A percentile compares a stretch with the other conserved stretches of the same genome.
phyloP scores from a whole-genome alignment of 176 grass and related monocot species.

The Rhynchospora breviuscula region DNA sequence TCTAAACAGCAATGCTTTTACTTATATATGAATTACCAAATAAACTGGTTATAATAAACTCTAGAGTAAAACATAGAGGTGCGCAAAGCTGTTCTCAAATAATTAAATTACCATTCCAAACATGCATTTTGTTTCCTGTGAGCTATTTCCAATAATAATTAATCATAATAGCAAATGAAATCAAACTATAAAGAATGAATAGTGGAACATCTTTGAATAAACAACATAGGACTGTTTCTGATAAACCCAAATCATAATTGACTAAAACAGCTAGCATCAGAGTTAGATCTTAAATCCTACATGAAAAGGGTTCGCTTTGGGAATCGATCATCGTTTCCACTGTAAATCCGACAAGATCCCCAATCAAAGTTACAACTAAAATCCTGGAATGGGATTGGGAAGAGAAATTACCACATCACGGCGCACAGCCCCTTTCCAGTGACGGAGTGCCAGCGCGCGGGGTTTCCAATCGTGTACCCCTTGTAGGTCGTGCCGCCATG shows the following conservation, averaged over 20 bases:
- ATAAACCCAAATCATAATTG: not conserved
- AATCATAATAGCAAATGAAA: not conserved
- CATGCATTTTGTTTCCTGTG: not conserved
- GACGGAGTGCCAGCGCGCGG: slow-evolving; percentile 78
- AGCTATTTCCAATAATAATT: not conserved
- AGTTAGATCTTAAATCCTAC: not conserved
- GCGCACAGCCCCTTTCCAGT: slow-evolving; percentile 90
- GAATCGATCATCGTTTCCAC: not conserved
- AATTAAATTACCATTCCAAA: not conserved
- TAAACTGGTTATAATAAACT: not conserved
- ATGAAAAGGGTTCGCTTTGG: not conserved
- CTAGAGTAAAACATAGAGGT: not conserved
- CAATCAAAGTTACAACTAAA: not conserved
- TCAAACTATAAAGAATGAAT: not conserved
- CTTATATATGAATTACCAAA: not conserved
- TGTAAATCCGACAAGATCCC: not conserved
- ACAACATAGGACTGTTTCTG: not conserved
- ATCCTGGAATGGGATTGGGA: not conserved
- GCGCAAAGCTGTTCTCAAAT: not conserved
- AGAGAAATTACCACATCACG: slow-evolving; percentile 70
- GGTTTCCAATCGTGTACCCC: slow-evolving; percentile 68
- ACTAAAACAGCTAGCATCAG: not conserved
- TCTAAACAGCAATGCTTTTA: not conserved
- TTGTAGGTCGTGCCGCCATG: slow-evolving; percentile 86
- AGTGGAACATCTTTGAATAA: not conserved